Evolutionary conservation across 192 early-diverging fungal species (phyloP).

Genomic region (Podila minutissima): DNA sequence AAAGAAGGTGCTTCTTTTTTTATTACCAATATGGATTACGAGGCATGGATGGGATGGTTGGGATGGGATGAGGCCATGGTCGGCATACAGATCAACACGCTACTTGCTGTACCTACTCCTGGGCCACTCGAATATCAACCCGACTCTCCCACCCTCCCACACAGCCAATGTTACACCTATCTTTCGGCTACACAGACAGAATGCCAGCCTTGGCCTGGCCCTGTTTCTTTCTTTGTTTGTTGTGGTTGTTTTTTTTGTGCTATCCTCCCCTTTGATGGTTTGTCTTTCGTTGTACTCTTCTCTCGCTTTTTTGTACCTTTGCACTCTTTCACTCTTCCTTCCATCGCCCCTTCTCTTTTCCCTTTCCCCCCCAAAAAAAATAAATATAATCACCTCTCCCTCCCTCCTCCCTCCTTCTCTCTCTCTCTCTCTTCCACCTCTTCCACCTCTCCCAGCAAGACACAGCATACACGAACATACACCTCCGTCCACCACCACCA

Average conservation of each 20-base stretch:
- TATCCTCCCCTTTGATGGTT: background rate
- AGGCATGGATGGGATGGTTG: no score
- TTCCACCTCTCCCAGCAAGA: slow-evolving; percentile 21
- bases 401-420: background rate
- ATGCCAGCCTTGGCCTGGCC: background rate
- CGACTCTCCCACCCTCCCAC: no score
- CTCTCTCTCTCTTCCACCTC: slow-evolving; percentile 13
- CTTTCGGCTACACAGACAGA: background rate
- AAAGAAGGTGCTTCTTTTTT: no score
- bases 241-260: background rate
- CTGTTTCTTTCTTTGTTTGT: background rate
- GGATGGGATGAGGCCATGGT: no score
- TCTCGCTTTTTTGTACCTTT: no score
- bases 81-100: no score
- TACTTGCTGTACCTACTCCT: no score
- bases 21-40: no score
- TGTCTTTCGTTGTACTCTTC: no score
- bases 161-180: background rate
- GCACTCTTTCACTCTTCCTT: no score
- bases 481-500: no score
- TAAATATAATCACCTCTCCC: background rate
- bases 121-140: no score
- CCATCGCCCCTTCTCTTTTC: background rate
- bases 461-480: background rate
- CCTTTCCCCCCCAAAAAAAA: background rate